A percentile compares a stretch with the other conserved stretches of the same genome.
phyloP scores from a whole-genome alignment of 495 filamentous ascomycete species.

The Cryomyces antarcticus region DNA sequence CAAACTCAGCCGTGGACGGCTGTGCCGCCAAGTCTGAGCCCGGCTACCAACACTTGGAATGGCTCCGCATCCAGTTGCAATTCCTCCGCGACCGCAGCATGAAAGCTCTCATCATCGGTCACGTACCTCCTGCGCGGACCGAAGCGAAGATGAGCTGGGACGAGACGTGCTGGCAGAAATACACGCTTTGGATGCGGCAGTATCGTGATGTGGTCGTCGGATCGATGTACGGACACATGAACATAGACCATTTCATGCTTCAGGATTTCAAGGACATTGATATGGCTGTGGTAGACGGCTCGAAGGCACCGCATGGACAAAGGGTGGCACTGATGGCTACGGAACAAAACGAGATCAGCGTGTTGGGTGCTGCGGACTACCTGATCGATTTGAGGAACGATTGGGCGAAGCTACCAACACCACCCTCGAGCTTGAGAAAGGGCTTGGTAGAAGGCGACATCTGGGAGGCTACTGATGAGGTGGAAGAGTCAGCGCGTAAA shows the following conservation, averaged over 20 bases:
- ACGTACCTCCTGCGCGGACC: conserved; percentile 79
- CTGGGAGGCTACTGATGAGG: conserved; percentile 3
- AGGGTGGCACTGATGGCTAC: conserved; percentile 21
- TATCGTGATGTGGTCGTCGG: conserved; percentile 78
- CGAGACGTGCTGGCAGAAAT: conserved; percentile 95
- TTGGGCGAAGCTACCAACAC: conserved; percentile 58
- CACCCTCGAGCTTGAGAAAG: conserved; percentile 11
- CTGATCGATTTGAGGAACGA: conserved; percentile 53
- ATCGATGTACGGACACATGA: conserved; percentile 86
- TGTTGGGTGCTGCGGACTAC: conserved; percentile 52
- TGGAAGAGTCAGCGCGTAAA: conserved; percentile 9
- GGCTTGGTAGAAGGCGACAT: conserved; percentile 4
- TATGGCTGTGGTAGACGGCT: conserved; percentile 25
- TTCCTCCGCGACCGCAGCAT: conserved; percentile 63
- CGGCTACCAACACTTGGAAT: conserved; percentile 88
- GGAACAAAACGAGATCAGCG: conserved; percentile 24
- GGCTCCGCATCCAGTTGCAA: conserved; percentile 80
- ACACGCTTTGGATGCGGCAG: conserved; percentile 70
- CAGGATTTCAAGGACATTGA: conserved; percentile 69
- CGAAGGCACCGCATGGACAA: conserved; percentile 10
- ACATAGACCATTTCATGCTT: conserved; percentile 91
- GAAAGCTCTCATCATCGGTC: conserved; percentile 88
- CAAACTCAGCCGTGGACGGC: conserved; percentile 81
- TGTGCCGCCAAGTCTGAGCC: conserved; percentile 59
- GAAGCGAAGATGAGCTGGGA: conserved; percentile 75